Percentiles rank a stretch among this genome's conserved stretches.
Evolutionary conservation across 352 stramenopile genomes (phyloP).

Genomic region (Lagenidium giganteum): DNA sequence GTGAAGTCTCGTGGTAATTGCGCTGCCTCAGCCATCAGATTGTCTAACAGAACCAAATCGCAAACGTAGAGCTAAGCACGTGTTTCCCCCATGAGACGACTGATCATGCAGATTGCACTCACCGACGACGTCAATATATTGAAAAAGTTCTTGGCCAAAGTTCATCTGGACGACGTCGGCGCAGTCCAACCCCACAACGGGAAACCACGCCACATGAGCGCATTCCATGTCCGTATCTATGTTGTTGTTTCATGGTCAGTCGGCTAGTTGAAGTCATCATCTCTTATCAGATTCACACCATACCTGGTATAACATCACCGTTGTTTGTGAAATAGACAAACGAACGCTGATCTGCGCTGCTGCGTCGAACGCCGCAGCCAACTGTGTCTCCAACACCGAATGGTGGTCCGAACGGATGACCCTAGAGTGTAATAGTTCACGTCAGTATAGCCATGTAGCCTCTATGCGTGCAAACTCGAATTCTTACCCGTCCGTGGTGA

Average conservation of each 20-base stretch:
- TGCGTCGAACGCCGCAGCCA: slow-evolving; percentile 58
- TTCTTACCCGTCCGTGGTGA: slow-evolving; percentile 32
- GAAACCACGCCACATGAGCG: slow-evolving; percentile 49
- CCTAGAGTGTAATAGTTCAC: no score
- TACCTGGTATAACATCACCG: slow-evolving; percentile 42
- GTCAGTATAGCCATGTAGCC: no score
- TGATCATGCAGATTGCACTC: slow-evolving; percentile 2
- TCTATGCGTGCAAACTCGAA: no score
- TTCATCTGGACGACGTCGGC: slow-evolving; percentile 76
- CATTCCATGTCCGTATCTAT: slow-evolving; percentile 39
- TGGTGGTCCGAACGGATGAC: slow-evolving; percentile 38
- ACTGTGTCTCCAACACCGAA: slow-evolving; percentile 67
- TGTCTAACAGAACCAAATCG: slow-evolving; percentile 21
- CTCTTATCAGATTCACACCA: no score
- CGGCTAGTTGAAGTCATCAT: no score
- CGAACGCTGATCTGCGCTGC: slow-evolving; percentile 26
- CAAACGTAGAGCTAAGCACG: no score
- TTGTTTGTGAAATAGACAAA: slow-evolving; percentile 75
- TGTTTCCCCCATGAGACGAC: no score
- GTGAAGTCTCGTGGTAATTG: no score
- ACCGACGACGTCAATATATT: slow-evolving; percentile 39
- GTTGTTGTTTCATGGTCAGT: no score
- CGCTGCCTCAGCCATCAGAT: slow-evolving; percentile 37
- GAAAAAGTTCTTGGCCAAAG: slow-evolving; percentile 74
- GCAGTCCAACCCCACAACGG: slow-evolving; percentile 80